A percentile compares a stretch with the other conserved stretches of the same genome.
These are phyloP conservation scores for Nannochloropsis oceanica DNA, from an alignment of 108 stramenopile genomes.

Conservation along the genomic window DNA sequence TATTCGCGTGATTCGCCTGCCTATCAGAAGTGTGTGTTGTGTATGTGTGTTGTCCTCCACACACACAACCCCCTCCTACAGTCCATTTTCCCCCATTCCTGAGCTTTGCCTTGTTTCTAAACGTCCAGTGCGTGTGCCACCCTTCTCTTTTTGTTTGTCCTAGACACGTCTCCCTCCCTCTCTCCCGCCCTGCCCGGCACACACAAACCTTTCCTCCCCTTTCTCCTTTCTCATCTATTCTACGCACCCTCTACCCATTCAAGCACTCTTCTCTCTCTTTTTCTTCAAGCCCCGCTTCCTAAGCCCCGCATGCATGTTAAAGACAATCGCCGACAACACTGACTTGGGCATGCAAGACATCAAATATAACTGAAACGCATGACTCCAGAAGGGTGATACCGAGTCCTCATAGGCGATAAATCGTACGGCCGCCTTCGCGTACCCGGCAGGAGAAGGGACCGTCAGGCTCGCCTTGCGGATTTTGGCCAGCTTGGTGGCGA, in stretches of 20 bases:
- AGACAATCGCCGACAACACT: slow-evolving; percentile 46
- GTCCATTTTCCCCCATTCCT: too few relatives aligned
- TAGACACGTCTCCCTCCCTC: too few relatives aligned
- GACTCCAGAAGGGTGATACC: slow-evolving; percentile 75
- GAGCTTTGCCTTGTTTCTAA: too few relatives aligned
- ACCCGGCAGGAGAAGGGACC: slow-evolving; percentile 69
- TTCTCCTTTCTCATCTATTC: too few relatives aligned
- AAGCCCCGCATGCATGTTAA: slow-evolving; percentile 73
- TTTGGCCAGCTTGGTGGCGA: slow-evolving; percentile 78
- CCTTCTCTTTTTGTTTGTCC: too few relatives aligned
- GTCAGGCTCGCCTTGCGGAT: slow-evolving; percentile 62
- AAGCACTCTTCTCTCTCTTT: slow-evolving; percentile 39
- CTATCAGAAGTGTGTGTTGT: too few relatives aligned
- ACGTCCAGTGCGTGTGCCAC: too few relatives aligned
- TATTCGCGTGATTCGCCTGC: too few relatives aligned
- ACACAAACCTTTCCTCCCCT: too few relatives aligned
- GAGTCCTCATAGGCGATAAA: slow-evolving; percentile 68
- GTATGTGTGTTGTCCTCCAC: too few relatives aligned
- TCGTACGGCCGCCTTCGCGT: slow-evolving; percentile 54
- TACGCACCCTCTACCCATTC: neutral
- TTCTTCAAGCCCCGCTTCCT: slow-evolving; percentile 83
- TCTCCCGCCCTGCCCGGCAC: too few relatives aligned
- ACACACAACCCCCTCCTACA: too few relatives aligned
- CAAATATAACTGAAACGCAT: slow-evolving; percentile 76
- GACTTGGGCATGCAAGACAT: slow-evolving; percentile 55